These are phyloP conservation scores for Hyphodiscus sp. DNA, from an alignment of 2,329 filamentous ascomycete genomes.

Conservation along the genomic window DNA sequence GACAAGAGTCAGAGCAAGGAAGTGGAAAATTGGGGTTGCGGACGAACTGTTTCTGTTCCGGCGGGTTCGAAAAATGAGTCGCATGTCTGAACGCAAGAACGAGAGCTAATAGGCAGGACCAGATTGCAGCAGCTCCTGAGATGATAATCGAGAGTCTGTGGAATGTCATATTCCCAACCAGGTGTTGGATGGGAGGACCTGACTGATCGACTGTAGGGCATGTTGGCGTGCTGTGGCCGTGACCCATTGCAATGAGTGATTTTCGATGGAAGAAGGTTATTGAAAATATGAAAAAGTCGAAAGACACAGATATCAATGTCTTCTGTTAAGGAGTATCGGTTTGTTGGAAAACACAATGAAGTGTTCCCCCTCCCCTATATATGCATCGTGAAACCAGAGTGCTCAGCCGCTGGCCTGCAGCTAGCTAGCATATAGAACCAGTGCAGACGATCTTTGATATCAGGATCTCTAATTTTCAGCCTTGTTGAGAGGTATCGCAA, in stretches of 20 bases:
- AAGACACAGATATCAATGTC: too few relatives aligned
- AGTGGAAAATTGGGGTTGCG: background rate
- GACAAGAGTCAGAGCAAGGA: background rate
- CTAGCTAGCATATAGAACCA: too few relatives aligned
- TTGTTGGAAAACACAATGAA: too few relatives aligned
- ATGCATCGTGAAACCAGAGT: too few relatives aligned
- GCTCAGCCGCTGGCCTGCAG: too few relatives aligned
- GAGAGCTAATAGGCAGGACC: background rate
- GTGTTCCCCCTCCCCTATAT: too few relatives aligned
- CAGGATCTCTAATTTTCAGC: too few relatives aligned
- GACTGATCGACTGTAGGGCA: background rate
- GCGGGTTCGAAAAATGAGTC: background rate
- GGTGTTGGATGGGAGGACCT: background rate
- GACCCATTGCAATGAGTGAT: background rate
- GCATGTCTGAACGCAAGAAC: background rate
- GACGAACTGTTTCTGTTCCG: background rate
- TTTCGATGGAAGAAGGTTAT: too few relatives aligned
- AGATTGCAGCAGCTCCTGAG: background rate
- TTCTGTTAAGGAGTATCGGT: too few relatives aligned
- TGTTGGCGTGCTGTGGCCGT: background rate
- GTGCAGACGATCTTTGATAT: too few relatives aligned
- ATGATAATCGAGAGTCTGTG: background rate
- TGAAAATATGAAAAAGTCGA: too few relatives aligned
- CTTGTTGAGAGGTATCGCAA: too few relatives aligned
- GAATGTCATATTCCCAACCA: background rate